Conservation (phyloP, 495 filamentous ascomycete genomes). For the Penicillium subrubescens region DNA sequence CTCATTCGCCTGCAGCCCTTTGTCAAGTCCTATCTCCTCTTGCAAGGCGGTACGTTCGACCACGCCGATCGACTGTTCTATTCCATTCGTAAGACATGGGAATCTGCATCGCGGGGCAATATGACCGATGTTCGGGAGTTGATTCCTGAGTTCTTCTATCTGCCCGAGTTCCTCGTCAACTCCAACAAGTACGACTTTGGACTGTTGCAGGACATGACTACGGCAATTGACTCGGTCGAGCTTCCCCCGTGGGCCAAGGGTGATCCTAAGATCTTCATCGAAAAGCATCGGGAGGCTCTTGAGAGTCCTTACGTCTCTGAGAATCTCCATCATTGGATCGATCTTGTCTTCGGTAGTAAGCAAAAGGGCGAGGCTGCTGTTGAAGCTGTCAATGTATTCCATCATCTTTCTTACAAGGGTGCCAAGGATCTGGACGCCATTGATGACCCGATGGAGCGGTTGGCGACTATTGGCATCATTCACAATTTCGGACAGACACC, state of each 20-base stretch:
- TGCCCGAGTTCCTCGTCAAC: constrained; percentile 91
- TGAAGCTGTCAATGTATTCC: constrained; percentile 92
- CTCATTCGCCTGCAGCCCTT: constrained; percentile 94
- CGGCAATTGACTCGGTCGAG: constrained; percentile 77
- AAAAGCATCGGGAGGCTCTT: constrained; percentile 89
- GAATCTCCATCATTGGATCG: constrained; percentile 92
- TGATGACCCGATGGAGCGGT: constrained; percentile 78
- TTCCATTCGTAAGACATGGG: constrained; percentile 89
- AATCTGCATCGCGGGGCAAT: constrained; percentile 83
- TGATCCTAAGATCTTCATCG: constrained; percentile 92
- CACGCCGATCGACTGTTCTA: constrained; percentile 95
- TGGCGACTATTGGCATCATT: constrained; percentile 91
- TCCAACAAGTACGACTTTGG: constrained; percentile 94
- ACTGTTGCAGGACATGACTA: constrained; percentile 73
- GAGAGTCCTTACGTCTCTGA: constrained; percentile 93
- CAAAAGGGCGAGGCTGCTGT: constrained; percentile 92
- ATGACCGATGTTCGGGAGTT: constrained; percentile 93
- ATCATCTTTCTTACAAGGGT: constrained; percentile 91
- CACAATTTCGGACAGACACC: constrained; percentile 99
- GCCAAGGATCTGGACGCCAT: constrained; percentile 92
- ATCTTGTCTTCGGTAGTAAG: constrained; percentile 92
- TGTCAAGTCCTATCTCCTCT: constrained; percentile 93
- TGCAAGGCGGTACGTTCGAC: constrained; percentile 95
- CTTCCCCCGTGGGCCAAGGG: constrained; percentile 97
- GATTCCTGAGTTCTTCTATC: constrained; percentile 94